These are phyloP conservation scores for Plectranthus barbatus DNA, from an alignment of 257 asterid genomes.

Conservation along the genomic window DNA sequence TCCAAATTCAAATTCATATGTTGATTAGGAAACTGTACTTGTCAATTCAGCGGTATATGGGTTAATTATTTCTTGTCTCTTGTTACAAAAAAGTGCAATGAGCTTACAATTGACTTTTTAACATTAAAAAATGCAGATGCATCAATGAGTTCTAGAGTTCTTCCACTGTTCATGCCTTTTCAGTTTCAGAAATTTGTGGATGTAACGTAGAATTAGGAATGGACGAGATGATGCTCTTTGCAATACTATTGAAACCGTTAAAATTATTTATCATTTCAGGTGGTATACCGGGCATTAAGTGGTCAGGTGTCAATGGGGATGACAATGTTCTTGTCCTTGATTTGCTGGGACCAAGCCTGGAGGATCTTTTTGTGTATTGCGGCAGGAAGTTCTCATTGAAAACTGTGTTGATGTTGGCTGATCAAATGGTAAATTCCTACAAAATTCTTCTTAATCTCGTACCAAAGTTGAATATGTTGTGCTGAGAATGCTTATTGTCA, in stretches of 20 bases:
- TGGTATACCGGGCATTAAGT: conserved; percentile 77
- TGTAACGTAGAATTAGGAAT: background rate
- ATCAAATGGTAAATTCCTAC: conserved; percentile 72
- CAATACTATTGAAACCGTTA: background rate
- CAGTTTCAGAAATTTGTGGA: background rate
- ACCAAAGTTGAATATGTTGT: background rate
- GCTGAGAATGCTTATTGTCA: conserved; percentile 7
- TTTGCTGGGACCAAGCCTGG: conserved; percentile 91
- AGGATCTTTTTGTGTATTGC: conserved; percentile 90
- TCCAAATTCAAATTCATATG: background rate
- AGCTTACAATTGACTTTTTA: background rate
- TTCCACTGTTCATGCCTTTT: conserved; percentile 1
- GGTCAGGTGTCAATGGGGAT: conserved; percentile 92
- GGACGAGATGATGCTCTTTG: too few species aligned
- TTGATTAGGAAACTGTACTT: background rate
- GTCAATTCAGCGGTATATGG: background rate
- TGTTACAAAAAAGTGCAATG: background rate
- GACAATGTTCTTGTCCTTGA: conserved; percentile 87
- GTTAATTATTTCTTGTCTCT: background rate
- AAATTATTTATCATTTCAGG: conserved; percentile 32
- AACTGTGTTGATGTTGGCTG: conserved; percentile 88
- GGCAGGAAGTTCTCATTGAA: conserved; percentile 85
- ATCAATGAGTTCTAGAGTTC: background rate
- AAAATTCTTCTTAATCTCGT: conserved; percentile 6
- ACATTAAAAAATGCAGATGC: background rate